These are phyloP conservation scores for Penicillium antarcticum DNA, from an alignment of 495 filamentous ascomycete species.

Conservation along the genomic window DNA sequence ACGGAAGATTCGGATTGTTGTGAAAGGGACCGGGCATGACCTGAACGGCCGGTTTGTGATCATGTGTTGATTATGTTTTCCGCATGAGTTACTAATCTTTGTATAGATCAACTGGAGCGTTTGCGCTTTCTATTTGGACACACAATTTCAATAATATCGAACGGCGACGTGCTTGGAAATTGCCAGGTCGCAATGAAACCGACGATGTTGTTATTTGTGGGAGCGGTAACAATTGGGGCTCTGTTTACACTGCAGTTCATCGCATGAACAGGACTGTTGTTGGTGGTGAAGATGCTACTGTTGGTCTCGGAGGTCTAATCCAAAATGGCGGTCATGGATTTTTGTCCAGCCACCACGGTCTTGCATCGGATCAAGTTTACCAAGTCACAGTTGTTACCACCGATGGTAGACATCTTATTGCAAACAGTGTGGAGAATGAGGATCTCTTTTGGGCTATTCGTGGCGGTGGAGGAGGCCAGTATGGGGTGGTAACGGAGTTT, in stretches of 20 bases:
- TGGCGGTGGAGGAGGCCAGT: slow-evolving; percentile 25
- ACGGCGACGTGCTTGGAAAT: slow-evolving; percentile 17
- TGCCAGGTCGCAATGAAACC: slow-evolving; percentile 17
- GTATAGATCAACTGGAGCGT: slow-evolving; percentile 48
- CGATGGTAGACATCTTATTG: slow-evolving; percentile 41
- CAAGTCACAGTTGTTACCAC: slow-evolving; percentile 52
- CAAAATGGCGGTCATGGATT: slow-evolving; percentile 53
- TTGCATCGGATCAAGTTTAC: slow-evolving; percentile 43
- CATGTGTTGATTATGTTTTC: background rate
- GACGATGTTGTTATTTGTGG: slow-evolving; percentile 24
- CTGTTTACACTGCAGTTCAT: slow-evolving; percentile 9
- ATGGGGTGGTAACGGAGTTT: slow-evolving; percentile 36
- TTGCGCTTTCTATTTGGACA: slow-evolving; percentile 45
- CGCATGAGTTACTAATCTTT: slow-evolving; percentile 19
- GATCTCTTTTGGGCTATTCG: slow-evolving; percentile 54
- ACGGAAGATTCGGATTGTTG: slow-evolving; percentile 52
- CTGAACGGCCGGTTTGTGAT: slow-evolving; percentile 41
- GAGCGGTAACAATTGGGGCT: slow-evolving; percentile 21
- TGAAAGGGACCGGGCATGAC: slow-evolving; percentile 52
- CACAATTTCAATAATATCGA: slow-evolving; percentile 44
- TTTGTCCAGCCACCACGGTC: slow-evolving; percentile 11
- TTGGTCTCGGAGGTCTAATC: slow-evolving; percentile 48
- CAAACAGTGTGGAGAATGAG: slow-evolving; percentile 42
- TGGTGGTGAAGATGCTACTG: slow-evolving; percentile 22
- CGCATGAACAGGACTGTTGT: slow-evolving; percentile 16